phyloP scores from a whole-genome alignment of 148 eudicot species.

The Silene uniflora region DNA sequence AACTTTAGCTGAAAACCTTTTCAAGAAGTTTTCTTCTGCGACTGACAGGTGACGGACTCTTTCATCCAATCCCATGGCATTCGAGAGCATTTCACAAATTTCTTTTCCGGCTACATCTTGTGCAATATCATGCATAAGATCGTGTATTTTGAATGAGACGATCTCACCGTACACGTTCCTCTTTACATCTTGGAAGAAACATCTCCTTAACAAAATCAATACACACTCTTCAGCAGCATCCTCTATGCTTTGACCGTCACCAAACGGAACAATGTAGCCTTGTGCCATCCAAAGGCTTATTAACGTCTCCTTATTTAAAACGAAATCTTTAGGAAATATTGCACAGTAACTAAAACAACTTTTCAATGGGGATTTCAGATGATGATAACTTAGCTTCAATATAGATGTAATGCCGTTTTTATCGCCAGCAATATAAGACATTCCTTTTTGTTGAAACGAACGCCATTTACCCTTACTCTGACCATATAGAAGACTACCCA shows the following conservation, averaged over 20 bases:
- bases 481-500: background rate
- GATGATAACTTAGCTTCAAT: background rate
- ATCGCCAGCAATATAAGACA: background rate
- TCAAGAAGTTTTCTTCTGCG: background rate
- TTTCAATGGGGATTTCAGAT: background rate
- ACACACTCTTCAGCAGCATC: background rate
- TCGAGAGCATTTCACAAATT: background rate
- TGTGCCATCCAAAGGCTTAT: constrained; percentile 2
- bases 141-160: constrained; percentile 15
- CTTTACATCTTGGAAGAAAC: constrained; percentile 16
- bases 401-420: background rate
- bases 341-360: background rate
- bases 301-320: background rate
- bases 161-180: background rate
- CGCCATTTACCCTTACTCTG: background rate
- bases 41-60: background rate
- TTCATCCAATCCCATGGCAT: background rate
- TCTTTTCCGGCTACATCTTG: background rate
- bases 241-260: background rate
- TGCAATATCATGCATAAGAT: constrained; percentile 10
- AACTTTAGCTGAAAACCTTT: too few species aligned
- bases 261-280: background rate
- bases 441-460: background rate
- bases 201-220: background rate
- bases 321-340: background rate